Percentiles rank a stretch among this genome's conserved stretches.
phyloP scores from a whole-genome alignment of 2,329 filamentous ascomycete species.

The Phialophora verrucosa region DNA sequence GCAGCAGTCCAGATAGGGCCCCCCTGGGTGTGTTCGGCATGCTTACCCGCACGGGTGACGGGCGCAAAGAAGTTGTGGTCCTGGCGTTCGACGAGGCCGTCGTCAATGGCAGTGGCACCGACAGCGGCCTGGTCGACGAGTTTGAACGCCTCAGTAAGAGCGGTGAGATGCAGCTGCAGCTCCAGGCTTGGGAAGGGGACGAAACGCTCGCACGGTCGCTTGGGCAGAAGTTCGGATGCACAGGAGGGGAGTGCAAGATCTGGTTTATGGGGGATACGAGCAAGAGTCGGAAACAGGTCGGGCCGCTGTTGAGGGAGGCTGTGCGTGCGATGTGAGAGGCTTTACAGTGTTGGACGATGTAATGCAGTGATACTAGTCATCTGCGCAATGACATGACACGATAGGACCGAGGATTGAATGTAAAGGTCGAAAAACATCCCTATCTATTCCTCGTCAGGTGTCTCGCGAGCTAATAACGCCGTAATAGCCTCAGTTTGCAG shows the following conservation, averaged over 20 bases:
- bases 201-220: constrained; percentile 46
- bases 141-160: constrained; percentile 50
- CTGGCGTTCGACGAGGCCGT: constrained; percentile 54
- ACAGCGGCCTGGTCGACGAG: constrained; percentile 46
- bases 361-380: neutral
- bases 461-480: neutral
- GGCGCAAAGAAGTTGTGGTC: constrained; percentile 43
- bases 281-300: constrained; percentile 68
- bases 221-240: constrained; percentile 32
- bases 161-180: constrained; percentile 47
- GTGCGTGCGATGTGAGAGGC: constrained; percentile 6
- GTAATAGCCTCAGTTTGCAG: neutral
- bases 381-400: neutral
- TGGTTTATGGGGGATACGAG: constrained; percentile 64
- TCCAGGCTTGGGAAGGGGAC: constrained; percentile 41
- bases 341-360: neutral
- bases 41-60: constrained; percentile 63
- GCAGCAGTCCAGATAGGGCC: constrained; percentile 42
- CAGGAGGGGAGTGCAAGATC: constrained; percentile 48
- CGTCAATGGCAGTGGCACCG: constrained; percentile 32
- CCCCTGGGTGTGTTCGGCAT: constrained; percentile 60
- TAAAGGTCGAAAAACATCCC: no score
- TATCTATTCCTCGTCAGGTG: neutral
- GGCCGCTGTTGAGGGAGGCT: constrained; percentile 61
- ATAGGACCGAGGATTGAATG: no score